These are phyloP conservation scores for Chlamydomonas schloesseri DNA, from an alignment of 139 green algal species.

Conservation along the genomic window DNA sequence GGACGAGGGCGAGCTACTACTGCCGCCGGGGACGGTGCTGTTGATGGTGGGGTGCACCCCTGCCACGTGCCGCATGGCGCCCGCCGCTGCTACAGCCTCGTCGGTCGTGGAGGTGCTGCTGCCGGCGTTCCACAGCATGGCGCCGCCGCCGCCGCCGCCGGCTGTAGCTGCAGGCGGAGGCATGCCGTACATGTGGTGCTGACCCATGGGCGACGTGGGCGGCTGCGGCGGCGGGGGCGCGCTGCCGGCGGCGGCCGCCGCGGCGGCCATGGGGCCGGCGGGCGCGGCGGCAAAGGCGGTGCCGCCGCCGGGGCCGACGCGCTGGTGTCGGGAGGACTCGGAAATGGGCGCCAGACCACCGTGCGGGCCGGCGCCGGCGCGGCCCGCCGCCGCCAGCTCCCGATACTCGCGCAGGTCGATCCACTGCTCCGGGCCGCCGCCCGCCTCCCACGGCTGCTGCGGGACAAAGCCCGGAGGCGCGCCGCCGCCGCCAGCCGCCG, in stretches of 20 bases:
- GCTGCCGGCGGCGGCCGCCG: background rate
- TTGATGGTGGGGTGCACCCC: background rate
- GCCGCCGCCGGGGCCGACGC: background rate
- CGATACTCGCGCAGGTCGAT: constrained; percentile 26
- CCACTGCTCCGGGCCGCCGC: background rate
- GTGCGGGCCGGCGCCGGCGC: background rate
- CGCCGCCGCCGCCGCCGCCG: background rate
- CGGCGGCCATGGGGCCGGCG: too few species aligned
- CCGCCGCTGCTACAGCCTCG: background rate
- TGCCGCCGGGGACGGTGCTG: background rate
- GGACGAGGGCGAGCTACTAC: background rate
- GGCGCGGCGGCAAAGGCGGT: background rate
- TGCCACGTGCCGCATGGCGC: constrained; percentile 6
- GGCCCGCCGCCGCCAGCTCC: background rate
- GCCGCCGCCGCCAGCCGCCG: too few species aligned
- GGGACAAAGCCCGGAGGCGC: background rate
- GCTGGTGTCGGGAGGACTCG: background rate
- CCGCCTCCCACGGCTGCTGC: background rate
- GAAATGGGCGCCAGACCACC: background rate
- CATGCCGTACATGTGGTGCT: background rate
- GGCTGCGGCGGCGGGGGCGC: background rate
- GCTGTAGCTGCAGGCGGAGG: too few species aligned
- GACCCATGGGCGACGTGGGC: background rate
- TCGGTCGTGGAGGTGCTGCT: background rate
- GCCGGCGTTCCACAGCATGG: background rate